phyloP scores from a whole-genome alignment of 768 basidiomycete species.

The Dendrothele bispora region DNA sequence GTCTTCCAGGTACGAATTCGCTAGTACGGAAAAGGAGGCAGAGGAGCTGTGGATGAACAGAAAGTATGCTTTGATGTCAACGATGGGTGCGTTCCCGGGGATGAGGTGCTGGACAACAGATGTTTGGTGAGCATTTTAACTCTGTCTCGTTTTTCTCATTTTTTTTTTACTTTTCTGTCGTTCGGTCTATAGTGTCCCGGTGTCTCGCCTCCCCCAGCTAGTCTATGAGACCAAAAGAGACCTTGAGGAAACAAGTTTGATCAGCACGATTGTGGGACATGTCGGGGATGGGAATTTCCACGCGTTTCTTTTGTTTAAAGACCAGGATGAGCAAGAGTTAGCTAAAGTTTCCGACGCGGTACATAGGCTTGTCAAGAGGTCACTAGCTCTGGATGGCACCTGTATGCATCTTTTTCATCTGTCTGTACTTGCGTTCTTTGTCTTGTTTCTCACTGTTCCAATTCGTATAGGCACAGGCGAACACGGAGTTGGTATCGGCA shows the following conservation, averaged over 20 bases:
- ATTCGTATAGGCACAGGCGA: conserved; percentile 64
- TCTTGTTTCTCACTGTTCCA: neutral
- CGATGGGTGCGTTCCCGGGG: conserved; percentile 62
- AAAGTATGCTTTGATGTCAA: conserved; percentile 79
- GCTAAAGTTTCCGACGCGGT: conserved; percentile 51
- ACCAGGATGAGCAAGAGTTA: conserved; percentile 47
- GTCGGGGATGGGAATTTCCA: conserved; percentile 67
- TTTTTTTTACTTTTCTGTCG: neutral
- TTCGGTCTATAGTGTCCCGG: conserved; percentile 40
- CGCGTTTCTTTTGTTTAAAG: conserved; percentile 57
- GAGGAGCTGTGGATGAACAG: conserved; percentile 81
- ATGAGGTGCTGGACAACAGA: conserved; percentile 82
- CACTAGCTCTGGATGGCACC: conserved; percentile 71
- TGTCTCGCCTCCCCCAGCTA: conserved; percentile 63
- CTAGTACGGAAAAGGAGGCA: conserved; percentile 72
- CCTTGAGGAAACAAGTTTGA: conserved; percentile 51
- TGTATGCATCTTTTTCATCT: conserved; percentile 39
- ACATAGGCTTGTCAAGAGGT: conserved; percentile 62
- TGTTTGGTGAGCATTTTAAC: conserved; percentile 62
- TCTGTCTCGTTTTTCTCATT: neutral
- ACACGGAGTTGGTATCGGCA: conserved; percentile 87
- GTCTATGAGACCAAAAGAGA: conserved; percentile 75
- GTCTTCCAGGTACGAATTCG: conserved; percentile 70
- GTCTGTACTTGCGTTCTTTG: neutral
- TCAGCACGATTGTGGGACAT: conserved; percentile 68